Conservation (phyloP, 2,329 filamentous ascomycete species). For the Calycina marina region DNA sequence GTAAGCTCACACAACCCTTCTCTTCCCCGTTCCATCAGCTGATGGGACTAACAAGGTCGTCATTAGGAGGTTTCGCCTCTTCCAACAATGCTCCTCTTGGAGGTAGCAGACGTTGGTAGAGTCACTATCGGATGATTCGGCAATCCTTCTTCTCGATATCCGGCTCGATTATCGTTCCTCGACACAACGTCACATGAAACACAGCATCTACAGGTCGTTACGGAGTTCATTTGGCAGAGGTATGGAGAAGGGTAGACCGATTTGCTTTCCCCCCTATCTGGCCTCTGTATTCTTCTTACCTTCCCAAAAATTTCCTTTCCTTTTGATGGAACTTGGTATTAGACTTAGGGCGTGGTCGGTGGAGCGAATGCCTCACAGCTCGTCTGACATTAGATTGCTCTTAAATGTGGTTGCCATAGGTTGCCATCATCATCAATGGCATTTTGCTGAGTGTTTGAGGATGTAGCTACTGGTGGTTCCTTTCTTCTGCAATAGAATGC, state of each 20-base stretch:
- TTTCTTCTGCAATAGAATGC: no score
- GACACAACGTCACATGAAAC: conserved; percentile 5
- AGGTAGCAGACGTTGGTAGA: conserved; percentile 40
- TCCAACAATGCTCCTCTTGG: conserved; percentile 44
- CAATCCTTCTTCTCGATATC: no score
- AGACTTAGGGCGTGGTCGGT: background rate
- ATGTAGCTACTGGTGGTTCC: no score
- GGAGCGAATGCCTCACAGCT: no score
- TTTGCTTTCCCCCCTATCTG: conserved; percentile 12
- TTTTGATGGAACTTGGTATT: background rate
- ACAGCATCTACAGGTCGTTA: conserved; percentile 19
- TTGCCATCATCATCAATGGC: no score
- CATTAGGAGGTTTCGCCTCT: conserved; percentile 35
- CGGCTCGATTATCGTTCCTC: no score
- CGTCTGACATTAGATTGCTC: no score
- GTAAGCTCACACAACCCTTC: conserved; percentile 20
- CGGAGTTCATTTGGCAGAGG: conserved; percentile 19
- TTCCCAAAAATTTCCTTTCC: conserved; percentile 13
- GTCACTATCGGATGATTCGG: background rate
- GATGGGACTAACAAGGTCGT: conserved; percentile 25
- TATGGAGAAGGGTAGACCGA: conserved; percentile 14
- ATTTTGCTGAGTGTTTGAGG: no score
- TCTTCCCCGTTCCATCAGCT: conserved; percentile 21
- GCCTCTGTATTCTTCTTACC: conserved; percentile 11
- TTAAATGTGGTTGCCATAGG: no score